phyloP scores from a whole-genome alignment of 2,329 filamentous ascomycete genomes.

The Dactylellina leptospora region DNA sequence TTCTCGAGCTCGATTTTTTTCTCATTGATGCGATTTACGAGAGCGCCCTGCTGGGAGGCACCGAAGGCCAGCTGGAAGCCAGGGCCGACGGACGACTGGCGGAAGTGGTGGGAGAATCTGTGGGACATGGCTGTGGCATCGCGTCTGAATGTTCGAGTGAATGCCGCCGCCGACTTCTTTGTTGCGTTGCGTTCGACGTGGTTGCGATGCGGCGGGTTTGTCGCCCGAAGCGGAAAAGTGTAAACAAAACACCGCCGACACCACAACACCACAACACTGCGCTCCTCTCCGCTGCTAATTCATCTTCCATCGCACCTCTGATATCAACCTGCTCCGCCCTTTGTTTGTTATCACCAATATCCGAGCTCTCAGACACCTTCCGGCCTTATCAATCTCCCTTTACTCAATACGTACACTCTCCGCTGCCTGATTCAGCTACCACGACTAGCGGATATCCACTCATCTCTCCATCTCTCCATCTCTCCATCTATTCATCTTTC shows the following conservation, averaged over 20 bases:
- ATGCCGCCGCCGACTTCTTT: neutral
- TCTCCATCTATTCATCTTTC: too few relatives aligned
- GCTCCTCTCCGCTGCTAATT: neutral
- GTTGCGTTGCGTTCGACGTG: slow-evolving; percentile 33
- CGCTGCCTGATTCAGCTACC: too few relatives aligned
- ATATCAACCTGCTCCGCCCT: neutral
- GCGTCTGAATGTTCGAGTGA: neutral
- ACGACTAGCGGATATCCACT: too few relatives aligned
- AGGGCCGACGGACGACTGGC: slow-evolving; percentile 67
- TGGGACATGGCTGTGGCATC: slow-evolving; percentile 63
- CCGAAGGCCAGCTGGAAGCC: slow-evolving; percentile 58
- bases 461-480: too few relatives aligned
- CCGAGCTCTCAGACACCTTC: too few relatives aligned
- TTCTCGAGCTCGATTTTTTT: slow-evolving; percentile 85
- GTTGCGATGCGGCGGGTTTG: slow-evolving; percentile 12
- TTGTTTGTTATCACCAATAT: neutral
- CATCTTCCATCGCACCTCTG: neutral
- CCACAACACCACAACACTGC: slow-evolving; percentile 9
- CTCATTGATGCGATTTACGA: slow-evolving; percentile 77
- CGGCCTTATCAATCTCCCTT: too few relatives aligned
- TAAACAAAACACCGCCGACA: slow-evolving; percentile 33
- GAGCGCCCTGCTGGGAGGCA: slow-evolving; percentile 59
- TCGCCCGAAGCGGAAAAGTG: slow-evolving; percentile 2
- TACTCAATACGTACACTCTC: too few relatives aligned
- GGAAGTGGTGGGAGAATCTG: slow-evolving; percentile 75